Base-by-base conservation (phyloP, 148 eudicot species). In the Rhododendron ovatum region DNA sequence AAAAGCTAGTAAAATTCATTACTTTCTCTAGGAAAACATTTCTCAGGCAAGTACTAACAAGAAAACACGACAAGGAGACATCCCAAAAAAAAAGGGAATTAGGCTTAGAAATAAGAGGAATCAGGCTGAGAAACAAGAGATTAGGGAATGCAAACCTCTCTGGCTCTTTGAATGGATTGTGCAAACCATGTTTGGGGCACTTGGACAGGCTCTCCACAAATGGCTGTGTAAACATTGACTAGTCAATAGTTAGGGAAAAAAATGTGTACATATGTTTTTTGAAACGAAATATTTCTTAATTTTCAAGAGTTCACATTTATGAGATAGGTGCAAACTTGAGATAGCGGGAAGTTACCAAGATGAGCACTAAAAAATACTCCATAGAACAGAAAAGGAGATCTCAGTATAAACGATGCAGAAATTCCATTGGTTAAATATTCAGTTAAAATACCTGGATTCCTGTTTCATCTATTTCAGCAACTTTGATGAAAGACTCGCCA, bases 101-200 rank as follows among this genome's bases (percentile, higher is more conserved):
- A 57, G 61, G 61, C 24, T 18, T 5, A 57, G 61, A 57, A 57
- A 57, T 4, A 78, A 37, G 28, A 39, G 39, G 51, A 80, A 83
- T 22, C 4, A 81, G 43, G 55, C 53, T 78, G 18, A 71, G 50
- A 75, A 78, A 6, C 82, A 33, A 67, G 71, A 14, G 85, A 82
- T 30, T 45, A 76, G 55, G 61, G 20, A 87, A 85, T 47, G 63
- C 88, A 55, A 83, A 98, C 99, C 99, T 95, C 87, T 98, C 99
- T 50, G 99, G 99, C 75, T 95, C 87, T 88, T 98, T 98, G 85
- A 98, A 98, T 39, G 99, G 98, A 85, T 98, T 98, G 84, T 98
- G 99, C 47, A 98, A 89, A 85, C 99, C 99, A 89, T 98, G 98
- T 89, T 98, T 98, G 30, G 99, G 98, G 88, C 99, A 98, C 79